Evolutionary conservation across 768 basidiomycete genomes (phyloP).

Genomic region (Chalciporus pseudorubinellus): DNA sequence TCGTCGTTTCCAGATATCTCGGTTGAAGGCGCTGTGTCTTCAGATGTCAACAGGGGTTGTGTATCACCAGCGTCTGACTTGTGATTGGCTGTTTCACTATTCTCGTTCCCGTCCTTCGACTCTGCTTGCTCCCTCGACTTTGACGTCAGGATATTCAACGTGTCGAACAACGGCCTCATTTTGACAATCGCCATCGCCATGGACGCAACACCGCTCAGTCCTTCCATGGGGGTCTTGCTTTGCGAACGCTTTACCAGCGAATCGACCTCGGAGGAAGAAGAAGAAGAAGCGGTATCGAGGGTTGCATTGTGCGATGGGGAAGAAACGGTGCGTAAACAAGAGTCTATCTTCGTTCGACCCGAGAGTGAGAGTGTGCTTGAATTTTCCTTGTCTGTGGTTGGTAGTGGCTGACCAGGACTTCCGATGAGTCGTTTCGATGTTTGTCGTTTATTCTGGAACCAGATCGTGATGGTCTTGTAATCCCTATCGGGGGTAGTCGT

Average conservation of each 20-base stretch:
- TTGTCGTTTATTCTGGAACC: conserved; percentile 83
- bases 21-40: neutral
- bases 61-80: neutral
- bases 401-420: conserved; percentile 11
- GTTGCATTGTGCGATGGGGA: conserved; percentile 31
- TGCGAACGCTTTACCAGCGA: neutral
- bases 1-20: neutral
- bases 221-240: neutral
- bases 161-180: conserved; percentile 24
- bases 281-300: conserved; percentile 1
- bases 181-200: conserved; percentile 17
- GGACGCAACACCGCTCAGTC: conserved; percentile 6
- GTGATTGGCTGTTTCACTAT: neutral
- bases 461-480: conserved; percentile 56
- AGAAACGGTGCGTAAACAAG: conserved; percentile 28
- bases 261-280: neutral
- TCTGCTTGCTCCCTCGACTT: conserved; percentile 4
- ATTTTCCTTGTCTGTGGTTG: neutral
- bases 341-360: conserved; percentile 13
- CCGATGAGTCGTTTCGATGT: conserved; percentile 41
- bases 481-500: conserved; percentile 36
- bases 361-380: neutral
- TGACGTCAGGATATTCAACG: conserved; percentile 15
- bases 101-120: neutral
- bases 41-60: neutral